Evolutionary conservation across 192 early-diverging fungal genomes (phyloP), one percentile per base, ranked within the genome.

Genomic region (Gonapodya sp.): DNA sequence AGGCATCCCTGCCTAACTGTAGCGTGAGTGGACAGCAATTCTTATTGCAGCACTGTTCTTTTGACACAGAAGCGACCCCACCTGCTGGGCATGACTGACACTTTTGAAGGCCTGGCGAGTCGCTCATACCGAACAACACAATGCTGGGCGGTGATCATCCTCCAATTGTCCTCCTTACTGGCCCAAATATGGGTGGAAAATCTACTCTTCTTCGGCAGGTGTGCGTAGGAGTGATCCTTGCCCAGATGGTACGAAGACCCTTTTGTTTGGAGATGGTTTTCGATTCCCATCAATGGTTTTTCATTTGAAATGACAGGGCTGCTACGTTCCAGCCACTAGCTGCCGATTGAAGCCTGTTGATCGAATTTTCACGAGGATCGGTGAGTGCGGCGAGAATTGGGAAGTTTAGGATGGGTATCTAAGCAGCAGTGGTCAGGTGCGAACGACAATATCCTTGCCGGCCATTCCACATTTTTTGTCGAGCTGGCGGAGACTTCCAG

Each of bases 181-280:
- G 98, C 31, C 97, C 98, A n/a, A 99, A 99, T 85, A 98, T 98
- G 95, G 98, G 97, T 83, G 98, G 98, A 79, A 99, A 99, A 89
- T 95, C 94, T 0, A 99, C 98, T 0, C 87, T 99, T 24, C 89
- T 98, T 79, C 91, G 98, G 35, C 97, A 98, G 88, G 91, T 92
- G 84, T 75, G 36, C 0, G 0, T 64, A 30, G 81, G 30, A 32
- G 79, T 82, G 31, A 36, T 83, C 2, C 32, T 77, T 16, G 75
- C 75, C 8, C 75, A 77, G 31, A 18, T 77, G 18, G 46, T 64
- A n/a, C n/a, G n/a, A n/a, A n/a, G 46, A 64, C 8, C 46, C 24
- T 8, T 64, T 8, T 64, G 8, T 64, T 24, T 24, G 46, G 24
- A 64, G 46, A 8, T n/a, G n/a, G n/a, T n/a, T n/a, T n/a, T n/a